phyloP scores from a whole-genome alignment of 768 basidiomycete genomes.

The Suillus luteus region DNA sequence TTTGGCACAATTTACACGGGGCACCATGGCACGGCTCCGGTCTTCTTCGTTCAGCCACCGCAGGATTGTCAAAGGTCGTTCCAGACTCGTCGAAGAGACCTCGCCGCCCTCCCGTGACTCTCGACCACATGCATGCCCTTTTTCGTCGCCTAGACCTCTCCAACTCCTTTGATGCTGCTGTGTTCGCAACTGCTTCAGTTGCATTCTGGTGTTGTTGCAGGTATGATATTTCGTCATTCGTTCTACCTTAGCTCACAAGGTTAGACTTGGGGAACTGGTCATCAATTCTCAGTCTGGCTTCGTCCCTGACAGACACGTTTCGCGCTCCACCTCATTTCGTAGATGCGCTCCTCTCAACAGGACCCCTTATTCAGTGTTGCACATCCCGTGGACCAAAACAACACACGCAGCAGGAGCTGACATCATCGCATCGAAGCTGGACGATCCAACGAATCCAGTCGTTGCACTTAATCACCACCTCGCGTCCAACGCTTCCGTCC shows the following conservation, averaged over 20 bases:
- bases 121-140: neutral
- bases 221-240: too few species aligned
- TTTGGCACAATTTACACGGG: too few species aligned
- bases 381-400: neutral
- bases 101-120: rapidly evolving
- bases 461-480: neutral
- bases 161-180: neutral
- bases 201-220: neutral
- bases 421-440: rapidly evolving
- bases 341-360: too few species aligned
- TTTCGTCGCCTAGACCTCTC: neutral
- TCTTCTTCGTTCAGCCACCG: too few species aligned
- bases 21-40: too few species aligned
- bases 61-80: too few species aligned
- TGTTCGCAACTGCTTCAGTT: rapidly evolving
- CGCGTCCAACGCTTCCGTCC: neutral
- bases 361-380: too few species aligned
- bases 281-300: neutral
- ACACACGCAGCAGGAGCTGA: neutral
- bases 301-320: rapidly evolving
- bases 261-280: neutral
- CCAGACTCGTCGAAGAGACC: neutral
- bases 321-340: too few species aligned
- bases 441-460: neutral
- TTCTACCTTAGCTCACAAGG: too few species aligned